Evolutionary conservation across 108 stramenopile species (phyloP).

Genomic region (Phaeodactylum tricornutum): DNA sequence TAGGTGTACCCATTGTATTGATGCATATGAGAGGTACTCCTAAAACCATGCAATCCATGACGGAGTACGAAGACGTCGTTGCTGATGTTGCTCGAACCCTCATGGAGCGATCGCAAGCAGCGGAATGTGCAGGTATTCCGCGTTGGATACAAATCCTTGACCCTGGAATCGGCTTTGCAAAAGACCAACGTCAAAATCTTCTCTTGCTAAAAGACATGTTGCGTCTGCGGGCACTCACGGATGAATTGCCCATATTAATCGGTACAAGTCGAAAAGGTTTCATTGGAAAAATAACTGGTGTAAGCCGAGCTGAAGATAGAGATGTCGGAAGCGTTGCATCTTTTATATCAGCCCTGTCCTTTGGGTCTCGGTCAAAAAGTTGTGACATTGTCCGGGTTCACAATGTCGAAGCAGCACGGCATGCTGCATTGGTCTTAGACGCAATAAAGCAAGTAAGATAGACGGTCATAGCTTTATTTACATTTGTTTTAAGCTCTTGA

Average conservation of each 20-base stretch:
- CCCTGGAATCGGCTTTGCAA: conserved; percentile 97
- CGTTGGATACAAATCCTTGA: conserved; percentile 87
- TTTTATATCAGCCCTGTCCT: conserved; percentile 44
- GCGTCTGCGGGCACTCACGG: conserved; percentile 17
- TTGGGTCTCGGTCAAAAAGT: too few relatives aligned
- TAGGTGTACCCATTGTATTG: conserved; percentile 77
- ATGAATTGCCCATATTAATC: conserved; percentile 58
- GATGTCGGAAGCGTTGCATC: conserved; percentile 86
- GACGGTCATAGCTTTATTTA: not conserved
- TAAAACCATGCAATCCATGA: conserved; percentile 77
- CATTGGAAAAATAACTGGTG: conserved; percentile 68
- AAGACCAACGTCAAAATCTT: conserved; percentile 71
- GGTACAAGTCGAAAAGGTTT: conserved; percentile 95
- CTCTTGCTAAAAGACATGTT: conserved; percentile 48
- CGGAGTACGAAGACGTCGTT: conserved; percentile 68
- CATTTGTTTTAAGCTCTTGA: too few relatives aligned
- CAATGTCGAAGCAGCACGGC: conserved; percentile 70
- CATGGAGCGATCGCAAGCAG: conserved; percentile 37
- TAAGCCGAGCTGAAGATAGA: conserved; percentile 43
- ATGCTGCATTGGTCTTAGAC: conserved; percentile 68
- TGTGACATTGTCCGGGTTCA: conserved; percentile 89
- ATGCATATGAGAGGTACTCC: conserved; percentile 97
- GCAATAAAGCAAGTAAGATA: conserved; percentile 29
- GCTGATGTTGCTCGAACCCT: conserved; percentile 57
- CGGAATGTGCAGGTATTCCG: conserved; percentile 68